Conservation (phyloP, 1,284 basidiomycete genomes). For the Heimioporus punctisporus region DNA sequence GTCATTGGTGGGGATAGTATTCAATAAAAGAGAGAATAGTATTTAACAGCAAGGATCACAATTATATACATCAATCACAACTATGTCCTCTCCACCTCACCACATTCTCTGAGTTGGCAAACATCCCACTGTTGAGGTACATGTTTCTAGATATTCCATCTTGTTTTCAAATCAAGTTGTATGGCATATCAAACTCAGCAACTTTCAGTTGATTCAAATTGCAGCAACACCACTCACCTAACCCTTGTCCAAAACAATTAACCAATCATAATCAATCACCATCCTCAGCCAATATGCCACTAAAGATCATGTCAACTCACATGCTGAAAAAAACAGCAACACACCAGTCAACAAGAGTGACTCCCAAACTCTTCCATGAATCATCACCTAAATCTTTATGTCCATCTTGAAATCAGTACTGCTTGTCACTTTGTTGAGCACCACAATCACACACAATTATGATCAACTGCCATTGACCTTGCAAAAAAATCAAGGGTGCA, state of each 20-base stretch:
- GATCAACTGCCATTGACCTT: conserved; percentile 72
- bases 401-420: conserved; percentile 79
- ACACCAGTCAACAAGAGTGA: conserved; percentile 49
- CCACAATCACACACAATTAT: conserved; percentile 81
- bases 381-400: conserved; percentile 85
- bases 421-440: conserved; percentile 84
- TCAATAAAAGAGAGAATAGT: no score
- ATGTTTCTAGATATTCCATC: no score
- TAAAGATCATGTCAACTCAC: conserved; percentile 11
- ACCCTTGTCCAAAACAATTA: conserved; percentile 73
- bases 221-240: conserved; percentile 19
- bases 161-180: conserved; percentile 72
- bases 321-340: conserved; percentile 8
- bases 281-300: conserved; percentile 59
- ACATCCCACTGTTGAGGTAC: no score
- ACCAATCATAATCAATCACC: conserved; percentile 63
- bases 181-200: conserved; percentile 85
- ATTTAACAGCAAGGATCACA: background rate
- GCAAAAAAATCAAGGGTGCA: conserved; percentile 58
- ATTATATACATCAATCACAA: background rate
- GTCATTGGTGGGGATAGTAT: no score
- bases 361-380: conserved; percentile 62
- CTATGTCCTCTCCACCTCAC: conserved; percentile 51
- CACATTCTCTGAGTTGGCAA: conserved; percentile 64
- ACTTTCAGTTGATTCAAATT: conserved; percentile 40